These are phyloP conservation scores for Puccinia novopanici DNA, from an alignment of 1,284 basidiomycete genomes.

Conservation along the genomic window DNA sequence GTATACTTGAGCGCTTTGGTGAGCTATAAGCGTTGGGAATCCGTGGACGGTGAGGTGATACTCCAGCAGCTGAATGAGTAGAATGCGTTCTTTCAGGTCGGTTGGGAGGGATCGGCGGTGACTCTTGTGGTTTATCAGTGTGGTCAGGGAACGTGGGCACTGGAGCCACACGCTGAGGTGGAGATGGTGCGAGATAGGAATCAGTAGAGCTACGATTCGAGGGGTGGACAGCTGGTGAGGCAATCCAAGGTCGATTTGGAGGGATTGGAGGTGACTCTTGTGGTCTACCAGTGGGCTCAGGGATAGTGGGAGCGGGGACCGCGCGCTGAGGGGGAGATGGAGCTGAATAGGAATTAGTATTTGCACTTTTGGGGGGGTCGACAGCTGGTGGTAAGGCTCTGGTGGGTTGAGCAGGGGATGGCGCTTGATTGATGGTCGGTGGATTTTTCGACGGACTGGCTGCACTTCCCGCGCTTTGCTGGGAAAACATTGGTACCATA, in stretches of 20 bases:
- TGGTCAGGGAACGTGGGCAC: slow-evolving; percentile 6
- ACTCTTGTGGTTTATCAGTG: background rate
- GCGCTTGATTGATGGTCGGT: slow-evolving; percentile 1
- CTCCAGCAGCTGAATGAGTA: slow-evolving; percentile 7
- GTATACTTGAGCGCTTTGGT: slow-evolving; percentile 23
- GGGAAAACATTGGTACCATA: slow-evolving; percentile 39
- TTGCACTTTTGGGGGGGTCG: slow-evolving; percentile 2
- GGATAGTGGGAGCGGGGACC: background rate
- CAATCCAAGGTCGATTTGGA: slow-evolving; percentile 7
- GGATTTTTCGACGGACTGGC: slow-evolving; percentile 10
- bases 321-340: slow-evolving; percentile 39
- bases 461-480: background rate
- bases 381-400: slow-evolving; percentile 17
- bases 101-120: slow-evolving; percentile 27
- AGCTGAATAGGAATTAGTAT: slow-evolving; percentile 12
- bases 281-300: background rate
- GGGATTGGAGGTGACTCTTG: slow-evolving; percentile 27
- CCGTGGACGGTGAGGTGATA: slow-evolving; percentile 20
- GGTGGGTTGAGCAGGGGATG: slow-evolving; percentile 28
- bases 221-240: slow-evolving; percentile 18
- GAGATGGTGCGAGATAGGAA: slow-evolving; percentile 25
- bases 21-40: slow-evolving; percentile 37
- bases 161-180: slow-evolving; percentile 20
- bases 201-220: background rate
- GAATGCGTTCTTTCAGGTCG: background rate